phyloP scores from a whole-genome alignment of 177 flowering plant genomes.

The Telopea speciosissima region DNA sequence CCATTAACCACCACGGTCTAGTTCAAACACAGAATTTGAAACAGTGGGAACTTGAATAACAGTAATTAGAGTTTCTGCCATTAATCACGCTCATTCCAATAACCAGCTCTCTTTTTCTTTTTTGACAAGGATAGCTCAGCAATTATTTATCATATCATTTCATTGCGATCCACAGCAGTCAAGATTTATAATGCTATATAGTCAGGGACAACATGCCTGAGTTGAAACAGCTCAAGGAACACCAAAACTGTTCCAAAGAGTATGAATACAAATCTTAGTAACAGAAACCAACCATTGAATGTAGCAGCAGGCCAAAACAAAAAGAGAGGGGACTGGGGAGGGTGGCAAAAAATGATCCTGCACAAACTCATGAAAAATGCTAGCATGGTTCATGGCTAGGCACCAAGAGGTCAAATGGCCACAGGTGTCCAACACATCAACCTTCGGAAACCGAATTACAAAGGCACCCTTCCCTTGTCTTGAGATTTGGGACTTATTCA shows the following conservation, averaged over 20 bases:
- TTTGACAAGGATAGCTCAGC: too few relatives aligned
- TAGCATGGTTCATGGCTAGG: background rate
- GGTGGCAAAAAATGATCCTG: background rate
- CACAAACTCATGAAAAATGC: background rate
- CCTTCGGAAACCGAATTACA: too few relatives aligned
- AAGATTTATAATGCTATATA: background rate
- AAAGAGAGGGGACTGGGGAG: background rate
- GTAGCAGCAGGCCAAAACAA: background rate
- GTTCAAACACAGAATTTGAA: background rate
- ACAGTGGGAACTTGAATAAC: background rate
- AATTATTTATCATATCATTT: background rate
- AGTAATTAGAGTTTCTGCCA: background rate
- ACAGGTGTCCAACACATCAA: background rate
- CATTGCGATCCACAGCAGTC: background rate
- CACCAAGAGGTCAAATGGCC: too few relatives aligned
- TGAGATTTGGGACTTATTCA: too few relatives aligned
- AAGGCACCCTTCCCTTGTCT: too few relatives aligned
- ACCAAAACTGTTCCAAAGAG: background rate
- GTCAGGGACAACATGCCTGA: background rate
- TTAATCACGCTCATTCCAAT: background rate
- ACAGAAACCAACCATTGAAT: background rate
- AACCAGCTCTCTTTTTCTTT: too few relatives aligned
- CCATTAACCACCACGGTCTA: background rate
- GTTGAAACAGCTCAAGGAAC: background rate
- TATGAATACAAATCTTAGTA: background rate